Evolutionary conservation across 2,329 filamentous ascomycete species (phyloP).

Genomic region (Chaetomium sp.): DNA sequence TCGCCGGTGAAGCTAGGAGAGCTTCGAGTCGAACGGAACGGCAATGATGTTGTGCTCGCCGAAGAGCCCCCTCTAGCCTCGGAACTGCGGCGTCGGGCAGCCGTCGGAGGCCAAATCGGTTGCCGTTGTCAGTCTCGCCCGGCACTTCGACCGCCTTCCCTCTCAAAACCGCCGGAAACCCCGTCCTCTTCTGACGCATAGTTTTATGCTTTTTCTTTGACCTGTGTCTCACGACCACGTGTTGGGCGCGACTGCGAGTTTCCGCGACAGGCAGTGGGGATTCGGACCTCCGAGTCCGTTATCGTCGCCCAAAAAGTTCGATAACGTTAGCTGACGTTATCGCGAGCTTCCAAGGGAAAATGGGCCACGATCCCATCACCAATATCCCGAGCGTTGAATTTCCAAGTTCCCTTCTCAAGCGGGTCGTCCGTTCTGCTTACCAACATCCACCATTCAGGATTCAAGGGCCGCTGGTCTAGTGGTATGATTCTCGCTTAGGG

Average conservation of each 20-base stretch:
- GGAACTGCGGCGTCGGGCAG: too few species aligned
- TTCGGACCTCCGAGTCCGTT: too few species aligned
- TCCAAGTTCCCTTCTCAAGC: neutral
- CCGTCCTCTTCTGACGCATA: neutral
- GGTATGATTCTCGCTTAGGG: conserved; percentile 63
- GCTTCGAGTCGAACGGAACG: neutral
- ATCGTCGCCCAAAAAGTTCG: neutral
- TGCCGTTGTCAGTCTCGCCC: neutral
- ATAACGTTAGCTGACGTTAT: neutral
- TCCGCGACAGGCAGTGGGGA: too few species aligned
- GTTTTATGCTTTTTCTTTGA: neutral
- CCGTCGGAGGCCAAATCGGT: too few species aligned
- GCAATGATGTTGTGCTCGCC: neutral
- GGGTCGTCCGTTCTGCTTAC: neutral
- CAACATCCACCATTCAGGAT: conserved; percentile 10
- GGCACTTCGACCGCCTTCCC: neutral
- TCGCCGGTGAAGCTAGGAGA: neutral
- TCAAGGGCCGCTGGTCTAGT: conserved; percentile 43
- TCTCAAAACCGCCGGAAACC: neutral
- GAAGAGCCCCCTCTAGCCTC: too few species aligned
- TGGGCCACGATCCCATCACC: neutral
- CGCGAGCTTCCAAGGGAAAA: neutral
- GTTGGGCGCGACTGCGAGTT: neutral
- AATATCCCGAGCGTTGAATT: too few species aligned
- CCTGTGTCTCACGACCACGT: conserved; percentile 9